Percentiles rank a stretch among this genome's conserved stretches.
phyloP scores from a whole-genome alignment of 805 yeast species.

The Groenewaldozyma tartarivorans region DNA sequence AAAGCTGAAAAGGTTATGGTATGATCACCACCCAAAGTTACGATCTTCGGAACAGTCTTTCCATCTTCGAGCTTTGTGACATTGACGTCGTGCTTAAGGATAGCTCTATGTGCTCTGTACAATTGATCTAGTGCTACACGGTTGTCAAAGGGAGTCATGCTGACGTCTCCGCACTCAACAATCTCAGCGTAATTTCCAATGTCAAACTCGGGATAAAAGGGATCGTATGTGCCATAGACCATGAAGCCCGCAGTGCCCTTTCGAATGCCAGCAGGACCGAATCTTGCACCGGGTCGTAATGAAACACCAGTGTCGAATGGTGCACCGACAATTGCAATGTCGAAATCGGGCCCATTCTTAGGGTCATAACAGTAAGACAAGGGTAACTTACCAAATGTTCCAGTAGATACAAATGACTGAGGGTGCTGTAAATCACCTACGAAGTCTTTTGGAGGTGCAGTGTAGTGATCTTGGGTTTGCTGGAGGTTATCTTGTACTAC shows the following conservation, averaged over 20 bases:
- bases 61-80: conserved; percentile 20
- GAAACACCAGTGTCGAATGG: conserved; percentile 79
- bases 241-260: conserved; percentile 34
- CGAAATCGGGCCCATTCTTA: conserved; percentile 34
- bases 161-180: conserved; percentile 60
- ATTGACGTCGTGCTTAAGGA: conserved; percentile 20
- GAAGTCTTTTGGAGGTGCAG: conserved; percentile 6
- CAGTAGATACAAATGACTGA: conserved; percentile 22
- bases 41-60: conserved; percentile 39
- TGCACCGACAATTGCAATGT: conserved; percentile 65
- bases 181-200: conserved; percentile 48
- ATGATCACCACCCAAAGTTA: conserved; percentile 74
- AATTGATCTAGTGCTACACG: conserved; percentile 49
- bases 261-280: conserved; percentile 48
- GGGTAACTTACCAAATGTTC: conserved; percentile 59
- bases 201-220: conserved; percentile 51
- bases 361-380: conserved; percentile 44
- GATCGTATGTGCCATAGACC: conserved; percentile 7
- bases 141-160: conserved; percentile 57
- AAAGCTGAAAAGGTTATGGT: conserved; percentile 62
- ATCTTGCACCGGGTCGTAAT: conserved; percentile 71
- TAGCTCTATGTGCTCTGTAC: conserved; percentile 40
- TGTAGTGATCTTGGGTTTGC: neutral
- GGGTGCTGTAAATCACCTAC: conserved; percentile 2
- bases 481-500: neutral